Percentiles rank a stretch among this genome's conserved stretches.
phyloP scores from a whole-genome alignment of 1,139 yeast species.

The Yamadazyma oceani region DNA sequence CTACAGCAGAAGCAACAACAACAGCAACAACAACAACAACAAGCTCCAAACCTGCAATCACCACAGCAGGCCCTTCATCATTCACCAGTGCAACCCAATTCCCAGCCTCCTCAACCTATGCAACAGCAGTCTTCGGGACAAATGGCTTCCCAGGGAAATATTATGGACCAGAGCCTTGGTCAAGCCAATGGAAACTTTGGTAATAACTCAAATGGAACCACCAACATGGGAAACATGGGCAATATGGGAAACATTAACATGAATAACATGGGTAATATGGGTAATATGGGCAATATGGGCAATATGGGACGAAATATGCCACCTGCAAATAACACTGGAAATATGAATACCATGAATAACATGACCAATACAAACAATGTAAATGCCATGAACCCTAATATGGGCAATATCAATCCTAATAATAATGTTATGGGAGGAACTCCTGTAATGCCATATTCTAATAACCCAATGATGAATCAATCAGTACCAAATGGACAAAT shows the following conservation, averaged over 20 bases:
- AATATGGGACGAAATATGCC: constrained; percentile 4
- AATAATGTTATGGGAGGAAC: constrained; percentile 3
- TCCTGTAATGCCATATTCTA: constrained; percentile 5
- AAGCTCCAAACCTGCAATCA: constrained; percentile 9
- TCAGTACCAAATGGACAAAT: constrained; percentile 3
- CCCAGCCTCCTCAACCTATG: constrained; percentile 4
- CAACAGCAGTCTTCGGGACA: no score
- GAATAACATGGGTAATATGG: constrained; percentile 2
- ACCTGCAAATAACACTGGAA: constrained; percentile 2
- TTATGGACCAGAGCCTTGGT: neutral
- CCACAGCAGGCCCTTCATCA: constrained; percentile 5
- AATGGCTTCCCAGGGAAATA: no score
- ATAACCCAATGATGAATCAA: constrained; percentile 10
- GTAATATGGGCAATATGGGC: constrained; percentile 7
- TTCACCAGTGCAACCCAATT: constrained; percentile 5
- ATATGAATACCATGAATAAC: constrained; percentile 6
- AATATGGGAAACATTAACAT: neutral
- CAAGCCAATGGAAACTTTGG: neutral
- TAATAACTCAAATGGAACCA: neutral
- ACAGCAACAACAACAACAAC: constrained; percentile 9
- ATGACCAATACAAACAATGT: constrained; percentile 2
- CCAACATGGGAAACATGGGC: neutral
- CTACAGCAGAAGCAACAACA: constrained; percentile 19
- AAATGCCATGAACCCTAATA: constrained; percentile 3
- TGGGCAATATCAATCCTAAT: constrained; percentile 4